Percentiles rank a stretch among this genome's conserved stretches.
These are phyloP conservation scores for Tolypocladium album DNA, from an alignment of 2,329 filamentous ascomycete species.

Conservation along the genomic window DNA sequence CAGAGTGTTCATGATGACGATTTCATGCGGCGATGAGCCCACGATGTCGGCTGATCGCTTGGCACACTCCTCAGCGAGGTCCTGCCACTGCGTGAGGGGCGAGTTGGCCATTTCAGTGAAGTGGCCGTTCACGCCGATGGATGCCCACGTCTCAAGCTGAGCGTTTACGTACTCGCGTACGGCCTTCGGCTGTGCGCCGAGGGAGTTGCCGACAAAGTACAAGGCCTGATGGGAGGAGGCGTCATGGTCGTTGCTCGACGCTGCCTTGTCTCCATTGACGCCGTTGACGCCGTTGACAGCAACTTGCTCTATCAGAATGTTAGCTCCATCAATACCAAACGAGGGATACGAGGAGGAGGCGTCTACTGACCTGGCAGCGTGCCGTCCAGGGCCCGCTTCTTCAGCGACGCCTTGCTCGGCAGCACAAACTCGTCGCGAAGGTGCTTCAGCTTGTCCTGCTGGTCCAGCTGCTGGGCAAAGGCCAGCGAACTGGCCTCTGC, in stretches of 20 bases:
- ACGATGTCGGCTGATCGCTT: constrained; percentile 61
- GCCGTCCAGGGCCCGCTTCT: constrained; percentile 46
- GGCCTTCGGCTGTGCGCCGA: constrained; percentile 70
- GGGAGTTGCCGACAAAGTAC: constrained; percentile 85
- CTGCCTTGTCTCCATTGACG: constrained; percentile 2
- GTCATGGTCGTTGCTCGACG: constrained; percentile 10
- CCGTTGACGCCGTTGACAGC: constrained; percentile 7
- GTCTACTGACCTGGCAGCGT: constrained; percentile 25
- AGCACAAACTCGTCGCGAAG: constrained; percentile 66
- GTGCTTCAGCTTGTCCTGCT: constrained; percentile 45
- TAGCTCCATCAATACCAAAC: not conserved
- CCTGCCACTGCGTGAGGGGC: constrained; percentile 60
- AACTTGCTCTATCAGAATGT: not conserved
- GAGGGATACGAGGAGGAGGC: too few relatives aligned
- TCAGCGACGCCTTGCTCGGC: constrained; percentile 62
- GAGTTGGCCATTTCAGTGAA: constrained; percentile 61
- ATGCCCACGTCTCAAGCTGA: constrained; percentile 75
- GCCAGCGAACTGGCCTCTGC: constrained; percentile 32
- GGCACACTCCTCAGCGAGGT: constrained; percentile 67
- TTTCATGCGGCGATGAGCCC: constrained; percentile 60
- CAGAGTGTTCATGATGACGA: constrained; percentile 81
- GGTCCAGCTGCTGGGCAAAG: constrained; percentile 44
- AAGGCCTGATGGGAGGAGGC: constrained; percentile 30
- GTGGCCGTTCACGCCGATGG: constrained; percentile 76
- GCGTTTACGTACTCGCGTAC: constrained; percentile 55